Conservation (phyloP, 345 rosid genomes). For the Zanthoxylum bungeanum region DNA sequence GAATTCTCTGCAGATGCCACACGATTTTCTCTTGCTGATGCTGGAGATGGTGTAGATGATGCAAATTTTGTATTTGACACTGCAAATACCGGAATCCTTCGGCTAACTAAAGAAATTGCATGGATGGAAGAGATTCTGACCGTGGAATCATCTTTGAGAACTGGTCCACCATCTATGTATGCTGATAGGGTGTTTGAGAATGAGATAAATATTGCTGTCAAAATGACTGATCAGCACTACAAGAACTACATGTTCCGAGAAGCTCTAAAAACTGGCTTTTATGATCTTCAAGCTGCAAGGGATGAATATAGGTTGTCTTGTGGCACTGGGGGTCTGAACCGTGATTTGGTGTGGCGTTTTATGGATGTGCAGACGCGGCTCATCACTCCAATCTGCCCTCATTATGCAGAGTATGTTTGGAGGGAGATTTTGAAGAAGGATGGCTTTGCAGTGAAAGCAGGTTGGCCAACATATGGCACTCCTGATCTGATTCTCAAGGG, state of each 20-base stretch:
- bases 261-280: slow-evolving; percentile 85
- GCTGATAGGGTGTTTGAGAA: slow-evolving; percentile 86
- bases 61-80: slow-evolving; percentile 91
- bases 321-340: slow-evolving; percentile 74
- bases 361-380: slow-evolving; percentile 93
- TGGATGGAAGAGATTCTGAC: slow-evolving; percentile 88
- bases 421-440: slow-evolving; percentile 74
- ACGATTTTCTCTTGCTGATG: slow-evolving; percentile 85
- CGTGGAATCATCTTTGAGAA: slow-evolving; percentile 67
- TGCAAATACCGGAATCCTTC: slow-evolving; percentile 83
- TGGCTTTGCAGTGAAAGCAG: slow-evolving; percentile 71
- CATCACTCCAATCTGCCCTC: slow-evolving; percentile 89
- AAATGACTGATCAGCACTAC: slow-evolving; percentile 62
- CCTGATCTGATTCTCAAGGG: slow-evolving; percentile 77
- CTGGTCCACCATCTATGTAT: slow-evolving; percentile 63
- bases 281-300: slow-evolving; percentile 90
- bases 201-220: slow-evolving; percentile 77
- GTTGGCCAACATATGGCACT: slow-evolving; percentile 74
- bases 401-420: slow-evolving; percentile 87
- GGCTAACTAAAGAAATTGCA: slow-evolving; percentile 79
- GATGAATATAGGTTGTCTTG: slow-evolving; percentile 89
- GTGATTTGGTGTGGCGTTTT: slow-evolving; percentile 55
- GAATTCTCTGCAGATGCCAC: slow-evolving; percentile 93
- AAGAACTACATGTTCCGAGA: slow-evolving; percentile 78
- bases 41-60: slow-evolving; percentile 97